These are phyloP conservation scores for Hysterium pulicare DNA, from an alignment of 2,329 filamentous ascomycete species.

Conservation along the genomic window DNA sequence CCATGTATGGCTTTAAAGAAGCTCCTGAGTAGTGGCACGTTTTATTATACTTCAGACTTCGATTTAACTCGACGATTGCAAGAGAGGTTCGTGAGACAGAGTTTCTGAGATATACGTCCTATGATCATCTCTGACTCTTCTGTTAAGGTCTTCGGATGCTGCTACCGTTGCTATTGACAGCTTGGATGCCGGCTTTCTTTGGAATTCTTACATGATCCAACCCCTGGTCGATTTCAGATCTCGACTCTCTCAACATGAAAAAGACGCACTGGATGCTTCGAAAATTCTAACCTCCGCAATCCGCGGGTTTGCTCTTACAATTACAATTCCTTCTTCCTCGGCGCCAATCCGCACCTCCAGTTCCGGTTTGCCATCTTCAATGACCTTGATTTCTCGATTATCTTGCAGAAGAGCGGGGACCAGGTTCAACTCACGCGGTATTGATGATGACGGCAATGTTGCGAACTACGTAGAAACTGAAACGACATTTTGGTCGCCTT, in stretches of 20 bases:
- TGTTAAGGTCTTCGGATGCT: constrained; percentile 64
- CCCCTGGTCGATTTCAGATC: constrained; percentile 87
- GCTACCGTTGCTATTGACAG: constrained; percentile 86
- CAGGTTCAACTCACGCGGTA: constrained; percentile 93
- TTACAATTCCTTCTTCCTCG: constrained; percentile 74
- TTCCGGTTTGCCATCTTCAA: constrained; percentile 72
- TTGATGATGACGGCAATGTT: constrained; percentile 95
- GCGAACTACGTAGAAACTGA: constrained; percentile 99
- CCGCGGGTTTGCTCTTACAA: constrained; percentile 83
- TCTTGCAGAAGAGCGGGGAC: constrained; percentile 91
- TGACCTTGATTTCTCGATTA: constrained; percentile 87
- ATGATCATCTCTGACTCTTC: constrained; percentile 21
- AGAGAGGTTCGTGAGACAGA: constrained; percentile 59
- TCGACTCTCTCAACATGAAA: constrained; percentile 70
- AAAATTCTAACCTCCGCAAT: constrained; percentile 91
- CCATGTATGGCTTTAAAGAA: constrained; percentile 90
- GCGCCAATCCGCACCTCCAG: constrained; percentile 65
- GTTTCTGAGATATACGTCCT: constrained; percentile 4
- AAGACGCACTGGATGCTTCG: constrained; percentile 76
- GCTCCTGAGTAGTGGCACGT: constrained; percentile 86
- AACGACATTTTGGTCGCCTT: constrained; percentile 82
- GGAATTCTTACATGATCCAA: constrained; percentile 98
- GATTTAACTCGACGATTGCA: constrained; percentile 92
- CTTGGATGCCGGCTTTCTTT: constrained; percentile 87
- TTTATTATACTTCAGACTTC: constrained; percentile 99